Evolutionary conservation across 139 green algal genomes (phyloP), one percentile per base, ranked within the genome.

Genomic region (Parachlorella kessleri): DNA sequence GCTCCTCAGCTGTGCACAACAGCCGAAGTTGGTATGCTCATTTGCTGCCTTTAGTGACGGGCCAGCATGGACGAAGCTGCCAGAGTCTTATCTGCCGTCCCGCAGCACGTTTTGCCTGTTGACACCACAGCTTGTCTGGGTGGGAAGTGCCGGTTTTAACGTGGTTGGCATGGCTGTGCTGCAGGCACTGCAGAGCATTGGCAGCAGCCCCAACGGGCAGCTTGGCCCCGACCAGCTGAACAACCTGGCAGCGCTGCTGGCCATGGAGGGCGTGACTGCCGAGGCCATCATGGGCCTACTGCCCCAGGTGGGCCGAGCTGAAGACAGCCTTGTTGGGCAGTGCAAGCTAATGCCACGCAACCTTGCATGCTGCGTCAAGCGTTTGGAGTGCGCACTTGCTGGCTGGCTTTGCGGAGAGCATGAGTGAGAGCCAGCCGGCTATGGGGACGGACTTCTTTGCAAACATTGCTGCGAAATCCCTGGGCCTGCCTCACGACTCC

Each of bases 181-280:
- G 48, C 48, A 59, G 48, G 48, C 48, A 14, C 48, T 59, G 14
- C 48, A 59, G 21, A 59, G 48, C 48, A 59, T 59, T 59, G 48
- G 48, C 14, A 59, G 21, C 48, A 28, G 14, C 21, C 48, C 48
- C 14, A 59, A 59, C 21, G 48, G 48, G 21, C 48, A 59, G 48
- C 48, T 59, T 59, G 48, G 48, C 33, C 10, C 41, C 10, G 81
- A 86, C 33, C 81, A 83, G 69, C 48, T 86, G 5, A 76, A 70
- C 76, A 83, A 80, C 76, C 63, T 86, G 42, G 81, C 81, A 2
- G 70, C 81, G 18, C 55, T 86, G 26, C 55, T 86, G 69, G 81
- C 81, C 2, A 68, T 83, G 76, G 81, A 86, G 41, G 81, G 81
- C 28, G 81, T 80, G n/a, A 72, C 42, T 37, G 36, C 69, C 10